phyloP scores from a whole-genome alignment of 225 moss, liverwort and hornwort genomes.

The Antitrichia curtipendula region DNA sequence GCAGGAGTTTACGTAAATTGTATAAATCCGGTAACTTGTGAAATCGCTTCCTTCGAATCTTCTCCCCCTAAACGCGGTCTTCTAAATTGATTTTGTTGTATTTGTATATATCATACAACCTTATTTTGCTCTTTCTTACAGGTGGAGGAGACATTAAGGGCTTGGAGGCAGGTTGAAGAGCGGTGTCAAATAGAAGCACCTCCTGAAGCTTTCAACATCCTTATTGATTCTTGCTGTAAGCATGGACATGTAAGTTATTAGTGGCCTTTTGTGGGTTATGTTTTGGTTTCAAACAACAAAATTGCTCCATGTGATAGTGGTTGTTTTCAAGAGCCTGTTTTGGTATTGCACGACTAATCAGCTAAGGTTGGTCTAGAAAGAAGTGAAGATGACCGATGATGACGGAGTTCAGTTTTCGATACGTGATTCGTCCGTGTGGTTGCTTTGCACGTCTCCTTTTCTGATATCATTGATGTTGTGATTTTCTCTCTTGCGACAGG shows the following conservation, averaged over 20 bases:
- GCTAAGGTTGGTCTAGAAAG: neutral
- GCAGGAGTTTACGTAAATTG: neutral
- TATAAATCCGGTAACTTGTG: neutral
- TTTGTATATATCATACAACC: neutral
- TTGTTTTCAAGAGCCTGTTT: neutral
- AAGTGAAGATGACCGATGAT: neutral
- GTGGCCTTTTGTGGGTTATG: neutral
- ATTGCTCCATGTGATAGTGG: neutral
- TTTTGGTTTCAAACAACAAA: neutral
- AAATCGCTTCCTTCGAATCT: neutral
- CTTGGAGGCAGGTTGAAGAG: conserved; percentile 31
- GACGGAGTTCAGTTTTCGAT: neutral
- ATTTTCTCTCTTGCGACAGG: conserved; percentile 15
- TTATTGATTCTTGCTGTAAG: conserved; percentile 53
- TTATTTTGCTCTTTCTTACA: neutral
- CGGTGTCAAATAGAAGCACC: conserved; percentile 17
- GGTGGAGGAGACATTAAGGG: conserved; percentile 21
- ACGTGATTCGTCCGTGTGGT: neutral
- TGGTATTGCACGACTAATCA: neutral
- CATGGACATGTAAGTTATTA: conserved; percentile 33
- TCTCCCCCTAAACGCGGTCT: neutral
- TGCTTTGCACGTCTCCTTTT: neutral
- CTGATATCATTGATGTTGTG: neutral
- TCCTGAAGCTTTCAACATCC: conserved; percentile 41
- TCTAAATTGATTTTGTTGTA: neutral